Evolutionary conservation across 2,329 filamentous ascomycete species (phyloP).

Genomic region (Diaporthe sp.): DNA sequence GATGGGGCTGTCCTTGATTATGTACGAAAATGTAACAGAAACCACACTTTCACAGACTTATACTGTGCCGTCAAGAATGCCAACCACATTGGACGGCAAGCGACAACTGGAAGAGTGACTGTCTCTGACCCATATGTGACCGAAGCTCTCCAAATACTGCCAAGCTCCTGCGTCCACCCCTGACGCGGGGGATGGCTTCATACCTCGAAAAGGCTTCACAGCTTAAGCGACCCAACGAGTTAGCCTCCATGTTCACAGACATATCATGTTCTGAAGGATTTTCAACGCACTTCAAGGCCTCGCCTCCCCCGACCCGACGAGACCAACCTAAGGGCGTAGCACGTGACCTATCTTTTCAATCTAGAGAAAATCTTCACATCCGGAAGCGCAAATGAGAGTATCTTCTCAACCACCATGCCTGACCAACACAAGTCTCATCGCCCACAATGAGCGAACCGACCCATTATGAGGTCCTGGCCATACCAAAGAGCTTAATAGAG

Average conservation of each 20-base stretch:
- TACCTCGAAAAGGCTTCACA: not conserved
- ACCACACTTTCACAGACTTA: not conserved
- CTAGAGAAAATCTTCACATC: constrained; percentile 6
- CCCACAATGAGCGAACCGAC: constrained; percentile 49
- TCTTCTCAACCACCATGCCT: not conserved
- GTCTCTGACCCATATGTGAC: not conserved
- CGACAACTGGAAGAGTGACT: not conserved
- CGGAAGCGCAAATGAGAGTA: not conserved
- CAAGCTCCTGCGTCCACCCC: not conserved
- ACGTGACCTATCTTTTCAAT: constrained; percentile 30
- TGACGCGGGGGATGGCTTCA: not conserved
- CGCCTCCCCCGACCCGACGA: not conserved
- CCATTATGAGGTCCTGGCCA: constrained; percentile 70
- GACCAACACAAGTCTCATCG: not conserved
- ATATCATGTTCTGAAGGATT: not conserved
- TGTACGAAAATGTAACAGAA: constrained; percentile 27
- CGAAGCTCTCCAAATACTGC: not conserved
- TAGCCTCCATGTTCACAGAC: not conserved
- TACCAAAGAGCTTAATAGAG: constrained; percentile 61
- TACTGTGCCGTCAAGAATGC: not conserved
- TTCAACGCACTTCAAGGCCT: not conserved
- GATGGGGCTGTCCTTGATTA: not conserved
- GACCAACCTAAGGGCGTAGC: not conserved
- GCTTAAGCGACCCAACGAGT: not conserved
- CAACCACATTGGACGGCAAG: not conserved